A percentile compares a stretch with the other conserved stretches of the same genome.
Evolutionary conservation across 495 filamentous ascomycete genomes (phyloP).

Genomic region (Xylaria grammica): DNA sequence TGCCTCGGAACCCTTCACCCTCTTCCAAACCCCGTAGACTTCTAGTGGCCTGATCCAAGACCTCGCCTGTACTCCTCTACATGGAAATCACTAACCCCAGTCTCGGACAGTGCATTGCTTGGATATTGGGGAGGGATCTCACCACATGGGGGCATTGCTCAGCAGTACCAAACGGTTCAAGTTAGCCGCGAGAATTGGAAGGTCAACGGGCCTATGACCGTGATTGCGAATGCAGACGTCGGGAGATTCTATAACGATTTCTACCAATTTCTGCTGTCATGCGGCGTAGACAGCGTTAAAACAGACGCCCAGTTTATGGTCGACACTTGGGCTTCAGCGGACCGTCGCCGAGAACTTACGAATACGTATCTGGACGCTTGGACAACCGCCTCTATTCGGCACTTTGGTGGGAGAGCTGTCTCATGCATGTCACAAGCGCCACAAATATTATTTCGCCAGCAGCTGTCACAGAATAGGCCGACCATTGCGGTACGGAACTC

Average conservation of each 20-base stretch:
- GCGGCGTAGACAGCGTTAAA: slow-evolving; percentile 83
- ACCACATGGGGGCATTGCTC: slow-evolving; percentile 70
- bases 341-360: slow-evolving; percentile 69
- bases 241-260: slow-evolving; percentile 86
- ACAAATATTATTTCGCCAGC: slow-evolving; percentile 81
- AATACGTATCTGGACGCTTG: slow-evolving; percentile 85
- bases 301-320: slow-evolving; percentile 89
- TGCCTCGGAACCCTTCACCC: slow-evolving; percentile 11
- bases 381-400: slow-evolving; percentile 72
- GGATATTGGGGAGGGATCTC: slow-evolving; percentile 95
- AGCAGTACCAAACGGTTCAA: slow-evolving; percentile 76
- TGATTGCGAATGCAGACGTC: slow-evolving; percentile 75
- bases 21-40: not conserved
- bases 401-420: slow-evolving; percentile 79
- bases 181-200: slow-evolving; percentile 58
- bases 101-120: slow-evolving; percentile 61
- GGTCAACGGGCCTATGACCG: slow-evolving; percentile 68
- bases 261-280: slow-evolving; percentile 73
- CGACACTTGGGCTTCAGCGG: slow-evolving; percentile 72
- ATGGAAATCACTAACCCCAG: not conserved
- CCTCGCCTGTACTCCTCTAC: not conserved
- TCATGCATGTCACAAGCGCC: slow-evolving; percentile 93
- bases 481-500: slow-evolving; percentile 79
- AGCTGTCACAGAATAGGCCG: slow-evolving; percentile 74
- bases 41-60: not conserved